These are phyloP conservation scores for Sungouiozyma ichnusensis DNA, from an alignment of 805 yeast species.

Conservation along the genomic window DNA sequence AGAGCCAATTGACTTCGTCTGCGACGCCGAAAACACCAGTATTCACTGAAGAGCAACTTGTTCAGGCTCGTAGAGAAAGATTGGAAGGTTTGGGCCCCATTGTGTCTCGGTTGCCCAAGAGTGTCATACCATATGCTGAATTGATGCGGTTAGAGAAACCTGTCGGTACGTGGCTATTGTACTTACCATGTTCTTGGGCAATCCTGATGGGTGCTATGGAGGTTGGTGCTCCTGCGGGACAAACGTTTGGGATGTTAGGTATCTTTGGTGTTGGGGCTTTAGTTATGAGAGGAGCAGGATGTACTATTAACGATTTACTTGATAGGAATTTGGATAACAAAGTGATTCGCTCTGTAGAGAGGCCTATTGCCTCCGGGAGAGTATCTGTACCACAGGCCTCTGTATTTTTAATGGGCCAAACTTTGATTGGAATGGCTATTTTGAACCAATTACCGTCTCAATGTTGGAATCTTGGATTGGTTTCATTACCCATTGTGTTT, in stretches of 20 bases:
- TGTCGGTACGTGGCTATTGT: slow-evolving; percentile 81
- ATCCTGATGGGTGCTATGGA: slow-evolving; percentile 79
- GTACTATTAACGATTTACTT: slow-evolving; percentile 84
- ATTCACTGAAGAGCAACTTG: slow-evolving; percentile 23
- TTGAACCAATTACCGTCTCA: slow-evolving; percentile 64
- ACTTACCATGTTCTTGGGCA: slow-evolving; percentile 87
- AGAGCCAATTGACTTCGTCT: slow-evolving; percentile 1
- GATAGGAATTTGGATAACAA: slow-evolving; percentile 76
- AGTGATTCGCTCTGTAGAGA: slow-evolving; percentile 76
- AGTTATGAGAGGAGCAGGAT: slow-evolving; percentile 96
- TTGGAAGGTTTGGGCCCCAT: slow-evolving; percentile 38
- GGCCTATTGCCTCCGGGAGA: slow-evolving; percentile 90
- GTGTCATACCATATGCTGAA: slow-evolving; percentile 83
- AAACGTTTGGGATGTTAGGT: slow-evolving; percentile 50
- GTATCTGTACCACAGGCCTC: slow-evolving; percentile 63
- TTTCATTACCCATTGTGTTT: slow-evolving; percentile 67
- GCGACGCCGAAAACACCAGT: slow-evolving; percentile 1
- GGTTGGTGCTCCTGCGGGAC: slow-evolving; percentile 55
- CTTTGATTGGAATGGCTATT: slow-evolving; percentile 62
- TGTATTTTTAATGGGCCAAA: slow-evolving; percentile 60
- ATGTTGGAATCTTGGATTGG: slow-evolving; percentile 75
- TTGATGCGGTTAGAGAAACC: slow-evolving; percentile 89
- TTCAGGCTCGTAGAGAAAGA: slow-evolving; percentile 40
- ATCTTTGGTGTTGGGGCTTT: slow-evolving; percentile 78
- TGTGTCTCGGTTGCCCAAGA: slow-evolving; percentile 55